A percentile compares a stretch with the other conserved stretches of the same genome.
Conservation (phyloP, 495 filamentous ascomycete genomes). For the Hypoxylon cercidicola region DNA sequence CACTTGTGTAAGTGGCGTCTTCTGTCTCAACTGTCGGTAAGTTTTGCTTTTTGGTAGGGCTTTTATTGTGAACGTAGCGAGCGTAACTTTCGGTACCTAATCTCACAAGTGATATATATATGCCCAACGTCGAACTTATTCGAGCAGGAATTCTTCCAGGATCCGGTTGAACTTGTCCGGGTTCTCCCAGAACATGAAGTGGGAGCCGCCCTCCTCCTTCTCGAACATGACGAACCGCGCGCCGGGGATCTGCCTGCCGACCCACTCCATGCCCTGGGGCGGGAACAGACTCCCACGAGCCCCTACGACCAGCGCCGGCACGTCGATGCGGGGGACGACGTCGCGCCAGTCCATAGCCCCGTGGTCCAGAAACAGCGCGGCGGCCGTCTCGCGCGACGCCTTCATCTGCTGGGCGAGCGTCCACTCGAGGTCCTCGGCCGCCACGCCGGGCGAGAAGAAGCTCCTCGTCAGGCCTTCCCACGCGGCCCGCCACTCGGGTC, state of each 20-base stretch:
- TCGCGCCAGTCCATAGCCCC: slow-evolving; percentile 26
- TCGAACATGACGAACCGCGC: slow-evolving; percentile 23
- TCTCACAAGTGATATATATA: no score
- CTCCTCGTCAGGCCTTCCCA: slow-evolving; percentile 1
- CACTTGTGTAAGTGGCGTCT: no score
- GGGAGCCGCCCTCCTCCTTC: slow-evolving; percentile 34
- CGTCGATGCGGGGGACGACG: slow-evolving; percentile 34
- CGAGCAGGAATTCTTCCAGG: slow-evolving; percentile 32
- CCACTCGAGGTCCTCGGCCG: slow-evolving; percentile 27
- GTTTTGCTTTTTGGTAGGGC: no score
- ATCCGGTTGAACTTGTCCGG: slow-evolving; percentile 41
- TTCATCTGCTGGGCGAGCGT: slow-evolving; percentile 12
- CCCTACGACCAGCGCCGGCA: slow-evolving; percentile 27
- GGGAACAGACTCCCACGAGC: slow-evolving; percentile 18
- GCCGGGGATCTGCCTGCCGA: slow-evolving; percentile 26
- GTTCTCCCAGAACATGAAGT: slow-evolving; percentile 42
- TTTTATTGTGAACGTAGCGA: no score
- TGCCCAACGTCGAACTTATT: slow-evolving; percentile 10
- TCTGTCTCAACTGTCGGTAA: no score
- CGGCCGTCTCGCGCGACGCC: slow-evolving; percentile 19
- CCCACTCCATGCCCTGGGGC: slow-evolving; percentile 11
- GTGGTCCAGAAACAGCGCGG: slow-evolving; percentile 20
- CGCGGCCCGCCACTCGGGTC: slow-evolving; percentile 13
- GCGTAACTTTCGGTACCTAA: no score
- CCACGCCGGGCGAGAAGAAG: slow-evolving; percentile 27